These are phyloP conservation scores for Lachnellula arida DNA, from an alignment of 2,329 filamentous ascomycete species.

Conservation along the genomic window DNA sequence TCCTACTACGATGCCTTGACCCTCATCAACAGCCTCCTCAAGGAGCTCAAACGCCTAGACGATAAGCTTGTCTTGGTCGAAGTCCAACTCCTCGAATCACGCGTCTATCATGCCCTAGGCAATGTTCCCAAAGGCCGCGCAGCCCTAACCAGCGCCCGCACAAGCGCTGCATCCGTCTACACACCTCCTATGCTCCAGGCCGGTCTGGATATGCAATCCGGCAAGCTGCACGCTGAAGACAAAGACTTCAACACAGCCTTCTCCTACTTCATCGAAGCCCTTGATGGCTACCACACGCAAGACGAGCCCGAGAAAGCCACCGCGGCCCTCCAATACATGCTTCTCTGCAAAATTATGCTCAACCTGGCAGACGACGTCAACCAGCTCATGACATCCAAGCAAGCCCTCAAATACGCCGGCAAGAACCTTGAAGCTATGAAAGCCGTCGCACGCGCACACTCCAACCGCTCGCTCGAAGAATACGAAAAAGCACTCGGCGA, in stretches of 20 bases:
- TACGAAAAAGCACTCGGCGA: slow-evolving; percentile 89
- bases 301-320: slow-evolving; percentile 88
- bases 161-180: slow-evolving; percentile 94
- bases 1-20: slow-evolving; percentile 95
- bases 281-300: slow-evolving; percentile 93
- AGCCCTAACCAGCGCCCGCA: slow-evolving; percentile 88
- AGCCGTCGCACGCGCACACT: slow-evolving; percentile 91
- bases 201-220: slow-evolving; percentile 97
- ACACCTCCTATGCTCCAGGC: slow-evolving; percentile 93
- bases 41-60: slow-evolving; percentile 95
- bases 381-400: slow-evolving; percentile 89
- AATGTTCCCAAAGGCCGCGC: slow-evolving; percentile 96
- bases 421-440: slow-evolving; percentile 99
- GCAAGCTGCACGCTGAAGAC: slow-evolving; percentile 97
- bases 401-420: slow-evolving; percentile 92
- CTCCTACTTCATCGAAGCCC: slow-evolving; percentile 98
- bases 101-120: slow-evolving; percentile 94
- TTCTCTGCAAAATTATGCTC: slow-evolving; percentile 99
- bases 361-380: slow-evolving; percentile 96
- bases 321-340: slow-evolving; percentile 98
- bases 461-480: slow-evolving; percentile 92
- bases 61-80: slow-evolving; percentile 98
- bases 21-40: slow-evolving; percentile 92
- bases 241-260: slow-evolving; percentile 98
- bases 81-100: slow-evolving; percentile 93